These are phyloP conservation scores for Solanum microdontum DNA, from an alignment of 257 asterid species.

Conservation along the genomic window DNA sequence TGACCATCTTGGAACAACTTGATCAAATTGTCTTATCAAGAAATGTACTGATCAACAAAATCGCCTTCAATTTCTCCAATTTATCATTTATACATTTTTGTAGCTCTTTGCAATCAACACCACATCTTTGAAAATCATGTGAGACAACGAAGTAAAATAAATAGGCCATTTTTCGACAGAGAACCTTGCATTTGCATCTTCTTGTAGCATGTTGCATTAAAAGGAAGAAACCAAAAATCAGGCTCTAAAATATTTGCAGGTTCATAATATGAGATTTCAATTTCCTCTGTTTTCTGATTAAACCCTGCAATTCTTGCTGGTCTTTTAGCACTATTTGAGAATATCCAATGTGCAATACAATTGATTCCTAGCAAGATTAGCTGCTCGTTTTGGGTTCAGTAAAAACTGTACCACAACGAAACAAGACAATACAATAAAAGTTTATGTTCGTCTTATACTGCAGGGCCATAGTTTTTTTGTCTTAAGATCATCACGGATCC, in stretches of 20 bases:
- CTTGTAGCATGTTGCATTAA: background rate
- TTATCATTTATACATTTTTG: background rate
- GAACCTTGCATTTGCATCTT: background rate
- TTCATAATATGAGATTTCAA: background rate
- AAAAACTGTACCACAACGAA: conserved; percentile 37
- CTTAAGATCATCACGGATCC: conserved; percentile 31
- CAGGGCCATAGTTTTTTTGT: conserved; percentile 32
- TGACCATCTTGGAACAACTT: background rate
- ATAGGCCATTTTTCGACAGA: background rate
- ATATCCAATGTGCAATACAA: conserved; percentile 6
- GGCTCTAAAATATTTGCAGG: background rate
- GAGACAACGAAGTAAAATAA: background rate
- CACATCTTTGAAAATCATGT: background rate
- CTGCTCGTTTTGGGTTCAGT: background rate
- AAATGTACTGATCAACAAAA: background rate
- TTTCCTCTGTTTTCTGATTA: background rate
- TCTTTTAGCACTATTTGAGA: conserved; percentile 27
- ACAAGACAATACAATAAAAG: conserved; percentile 38
- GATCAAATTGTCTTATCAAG: background rate
- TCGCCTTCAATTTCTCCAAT: background rate
- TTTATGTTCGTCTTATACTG: conserved; percentile 18
- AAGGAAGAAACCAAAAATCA: background rate
- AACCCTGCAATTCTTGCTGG: background rate
- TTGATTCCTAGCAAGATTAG: conserved; percentile 13
- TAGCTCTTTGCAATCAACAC: background rate